A percentile compares a stretch with the other conserved stretches of the same genome.
These are phyloP conservation scores for Jamesozyma spencerorum DNA, from an alignment of 805 yeast species.

Conservation along the genomic window DNA sequence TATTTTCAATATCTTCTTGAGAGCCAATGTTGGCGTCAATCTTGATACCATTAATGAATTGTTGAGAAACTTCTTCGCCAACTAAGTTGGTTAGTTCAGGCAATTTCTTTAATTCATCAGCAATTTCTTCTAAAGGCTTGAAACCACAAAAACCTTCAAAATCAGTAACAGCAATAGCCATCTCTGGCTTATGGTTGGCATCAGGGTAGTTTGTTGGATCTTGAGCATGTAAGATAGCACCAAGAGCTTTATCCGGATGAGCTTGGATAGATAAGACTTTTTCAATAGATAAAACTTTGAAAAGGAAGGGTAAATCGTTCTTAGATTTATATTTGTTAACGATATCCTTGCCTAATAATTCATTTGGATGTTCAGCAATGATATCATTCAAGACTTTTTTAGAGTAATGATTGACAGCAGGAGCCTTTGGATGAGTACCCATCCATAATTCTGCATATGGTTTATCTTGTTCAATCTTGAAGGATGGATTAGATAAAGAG, in stretches of 20 bases:
- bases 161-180: constrained; percentile 94
- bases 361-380: constrained; percentile 49
- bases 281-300: constrained; percentile 86
- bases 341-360: constrained; percentile 49
- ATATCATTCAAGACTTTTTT: constrained; percentile 59
- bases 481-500: constrained; percentile 51
- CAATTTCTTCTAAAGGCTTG: constrained; percentile 77
- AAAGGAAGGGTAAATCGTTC: constrained; percentile 78
- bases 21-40: constrained; percentile 39
- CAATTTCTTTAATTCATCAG: constrained; percentile 53
- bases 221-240: constrained; percentile 57
- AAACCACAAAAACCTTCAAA: constrained; percentile 98
- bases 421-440: constrained; percentile 96
- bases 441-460: constrained; percentile 99
- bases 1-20: constrained; percentile 47
- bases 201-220: constrained; percentile 97
- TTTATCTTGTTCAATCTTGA: constrained; percentile 55
- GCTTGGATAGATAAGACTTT: constrained; percentile 95
- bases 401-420: constrained; percentile 50
- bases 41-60: constrained; percentile 44
- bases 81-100: constrained; percentile 72
- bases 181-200: constrained; percentile 98
- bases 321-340: constrained; percentile 55
- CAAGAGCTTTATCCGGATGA: constrained; percentile 89
- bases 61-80: constrained; percentile 48